A percentile compares a stretch with the other conserved stretches of the same genome.
phyloP scores from a whole-genome alignment of 2,329 filamentous ascomycete species.

The Nigrospora sphaerica region DNA sequence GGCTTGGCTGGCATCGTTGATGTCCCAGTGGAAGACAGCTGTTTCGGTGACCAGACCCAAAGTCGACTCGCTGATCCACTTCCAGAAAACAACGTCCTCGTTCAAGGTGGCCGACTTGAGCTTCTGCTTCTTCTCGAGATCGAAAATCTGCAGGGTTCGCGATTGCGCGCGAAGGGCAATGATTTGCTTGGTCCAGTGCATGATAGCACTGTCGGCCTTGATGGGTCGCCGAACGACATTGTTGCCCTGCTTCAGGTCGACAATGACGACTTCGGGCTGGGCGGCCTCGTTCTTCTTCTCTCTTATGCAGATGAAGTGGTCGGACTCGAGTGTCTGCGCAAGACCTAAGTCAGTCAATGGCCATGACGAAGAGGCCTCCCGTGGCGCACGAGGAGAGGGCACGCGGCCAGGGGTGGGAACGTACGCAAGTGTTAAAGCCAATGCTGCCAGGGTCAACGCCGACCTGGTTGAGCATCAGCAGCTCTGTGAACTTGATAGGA shows the following conservation, averaged over 20 bases:
- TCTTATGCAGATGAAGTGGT: constrained; percentile 91
- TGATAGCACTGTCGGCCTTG: constrained; percentile 98
- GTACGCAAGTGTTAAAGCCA: constrained; percentile 82
- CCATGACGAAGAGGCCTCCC: not conserved
- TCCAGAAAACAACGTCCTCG: constrained; percentile 98
- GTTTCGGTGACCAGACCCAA: constrained; percentile 87
- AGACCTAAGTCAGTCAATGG: constrained; percentile 10
- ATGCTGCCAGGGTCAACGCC: constrained; percentile 47
- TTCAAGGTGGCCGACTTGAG: constrained; percentile 95
- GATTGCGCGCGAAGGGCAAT: constrained; percentile 94
- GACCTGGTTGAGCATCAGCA: constrained; percentile 58
- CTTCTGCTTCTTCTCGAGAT: constrained; percentile 87
- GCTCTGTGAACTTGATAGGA: constrained; percentile 90
- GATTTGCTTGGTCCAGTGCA: constrained; percentile 96
- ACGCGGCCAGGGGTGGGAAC: constrained; percentile 22
- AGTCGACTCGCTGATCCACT: constrained; percentile 89
- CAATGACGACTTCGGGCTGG: constrained; percentile 89
- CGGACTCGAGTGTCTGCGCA: constrained; percentile 90
- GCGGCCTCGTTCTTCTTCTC: constrained; percentile 83
- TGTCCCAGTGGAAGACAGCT: constrained; percentile 95
- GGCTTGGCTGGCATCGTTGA: constrained; percentile 76
- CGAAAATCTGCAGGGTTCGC: constrained; percentile 95
- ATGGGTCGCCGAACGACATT: constrained; percentile 91
- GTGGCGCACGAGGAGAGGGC: no score
- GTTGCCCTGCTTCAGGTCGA: constrained; percentile 97